A percentile compares a stretch with the other conserved stretches of the same genome.
Conservation (phyloP, 495 filamentous ascomycete genomes). For the Xylaria nigripes region DNA sequence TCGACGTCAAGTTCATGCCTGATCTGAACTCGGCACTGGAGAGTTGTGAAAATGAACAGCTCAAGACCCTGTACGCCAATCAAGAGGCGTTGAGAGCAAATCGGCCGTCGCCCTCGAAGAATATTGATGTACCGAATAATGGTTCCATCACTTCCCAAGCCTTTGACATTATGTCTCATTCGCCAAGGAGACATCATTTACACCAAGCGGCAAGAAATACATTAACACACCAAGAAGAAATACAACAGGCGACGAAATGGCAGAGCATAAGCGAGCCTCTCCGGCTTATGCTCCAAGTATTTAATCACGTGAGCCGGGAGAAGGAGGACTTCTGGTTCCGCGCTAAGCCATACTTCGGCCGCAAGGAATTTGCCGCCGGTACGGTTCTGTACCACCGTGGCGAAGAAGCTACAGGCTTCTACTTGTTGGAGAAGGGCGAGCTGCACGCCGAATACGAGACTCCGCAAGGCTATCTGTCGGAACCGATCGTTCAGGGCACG, state of each 20-base stretch:
- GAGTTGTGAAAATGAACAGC: constrained; percentile 87
- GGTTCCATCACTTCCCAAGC: constrained; percentile 15
- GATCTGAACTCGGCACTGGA: constrained; percentile 90
- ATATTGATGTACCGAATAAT: constrained; percentile 47
- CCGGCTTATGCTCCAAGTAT: constrained; percentile 84
- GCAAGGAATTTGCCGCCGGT: constrained; percentile 56
- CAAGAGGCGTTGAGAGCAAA: constrained; percentile 35
- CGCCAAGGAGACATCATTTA: constrained; percentile 70
- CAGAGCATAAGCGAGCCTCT: constrained; percentile 79
- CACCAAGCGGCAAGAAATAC: constrained; percentile 69
- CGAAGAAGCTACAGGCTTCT: constrained; percentile 68
- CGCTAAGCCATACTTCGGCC: constrained; percentile 60
- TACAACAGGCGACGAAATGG: constrained; percentile 51
- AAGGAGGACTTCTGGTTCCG: constrained; percentile 94
- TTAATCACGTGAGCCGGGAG: constrained; percentile 72
- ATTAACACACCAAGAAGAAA: constrained; percentile 49
- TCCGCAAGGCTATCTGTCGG: constrained; percentile 79
- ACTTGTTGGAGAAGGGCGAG: constrained; percentile 84
- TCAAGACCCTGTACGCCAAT: constrained; percentile 70
- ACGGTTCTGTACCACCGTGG: constrained; percentile 68
- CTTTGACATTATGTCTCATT: constrained; percentile 51
- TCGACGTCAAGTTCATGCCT: constrained; percentile 68
- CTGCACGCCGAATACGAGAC: constrained; percentile 82
- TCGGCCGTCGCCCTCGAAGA: constrained; percentile 29
- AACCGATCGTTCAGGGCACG: constrained; percentile 88